Evolutionary conservation across 2,329 filamentous ascomycete species (phyloP).

Genomic region (Neurospora sp.): DNA sequence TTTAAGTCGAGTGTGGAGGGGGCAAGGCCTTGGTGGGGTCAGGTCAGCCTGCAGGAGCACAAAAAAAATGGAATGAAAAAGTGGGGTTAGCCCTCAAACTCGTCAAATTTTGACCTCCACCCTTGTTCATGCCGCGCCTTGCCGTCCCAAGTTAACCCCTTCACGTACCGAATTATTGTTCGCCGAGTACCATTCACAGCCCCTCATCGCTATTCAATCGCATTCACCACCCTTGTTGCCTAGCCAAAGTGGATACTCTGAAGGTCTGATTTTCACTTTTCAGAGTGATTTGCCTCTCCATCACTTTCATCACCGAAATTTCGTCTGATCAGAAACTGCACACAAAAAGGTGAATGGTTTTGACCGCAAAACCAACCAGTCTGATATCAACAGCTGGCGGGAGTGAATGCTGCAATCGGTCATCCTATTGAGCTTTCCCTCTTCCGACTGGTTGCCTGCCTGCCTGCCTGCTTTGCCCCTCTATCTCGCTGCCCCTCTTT

Average conservation of each 20-base stretch:
- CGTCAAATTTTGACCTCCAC: background rate
- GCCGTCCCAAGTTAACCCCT: conserved; percentile 11
- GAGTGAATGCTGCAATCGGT: background rate
- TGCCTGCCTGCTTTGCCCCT: background rate
- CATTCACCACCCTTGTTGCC: background rate
- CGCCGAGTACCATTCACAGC: background rate
- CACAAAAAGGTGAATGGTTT: background rate
- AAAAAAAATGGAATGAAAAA: conserved; percentile 14
- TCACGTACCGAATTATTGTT: conserved; percentile 3
- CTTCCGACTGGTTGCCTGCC: background rate
- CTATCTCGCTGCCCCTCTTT: background rate
- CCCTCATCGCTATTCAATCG: background rate
- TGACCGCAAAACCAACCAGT: background rate
- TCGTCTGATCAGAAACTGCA: background rate
- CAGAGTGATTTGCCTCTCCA: background rate
- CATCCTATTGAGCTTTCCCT: background rate
- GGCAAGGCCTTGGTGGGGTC: conserved; percentile 14
- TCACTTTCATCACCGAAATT: background rate
- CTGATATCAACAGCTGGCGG: background rate
- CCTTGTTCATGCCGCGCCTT: conserved; percentile 12
- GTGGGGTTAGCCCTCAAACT: conserved; percentile 18
- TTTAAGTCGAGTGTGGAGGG: conserved; percentile 18
- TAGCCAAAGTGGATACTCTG: background rate
- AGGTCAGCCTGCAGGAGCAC: conserved; percentile 1
- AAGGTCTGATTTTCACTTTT: background rate